Evolutionary conservation across 176 grass and related monocot species (phyloP).

Genomic region (Canna indica): DNA sequence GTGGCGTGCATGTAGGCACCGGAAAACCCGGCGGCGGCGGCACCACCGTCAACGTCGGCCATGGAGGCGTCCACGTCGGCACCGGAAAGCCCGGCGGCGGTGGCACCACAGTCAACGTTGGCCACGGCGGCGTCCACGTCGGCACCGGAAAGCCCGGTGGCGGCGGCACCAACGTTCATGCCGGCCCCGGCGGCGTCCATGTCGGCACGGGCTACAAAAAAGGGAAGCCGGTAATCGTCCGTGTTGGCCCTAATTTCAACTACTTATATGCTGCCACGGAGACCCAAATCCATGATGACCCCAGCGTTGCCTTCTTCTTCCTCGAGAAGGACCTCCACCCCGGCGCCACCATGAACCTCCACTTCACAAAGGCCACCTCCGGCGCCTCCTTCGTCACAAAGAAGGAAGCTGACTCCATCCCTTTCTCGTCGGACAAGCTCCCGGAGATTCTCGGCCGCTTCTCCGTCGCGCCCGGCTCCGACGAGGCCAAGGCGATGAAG

Average conservation of each 20-base stretch:
- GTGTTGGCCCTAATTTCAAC: neutral
- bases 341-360: neutral
- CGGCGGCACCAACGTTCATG: neutral
- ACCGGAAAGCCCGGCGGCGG: neutral
- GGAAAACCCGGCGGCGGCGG: neutral
- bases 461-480: neutral
- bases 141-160: neutral
- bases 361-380: constrained; percentile 3
- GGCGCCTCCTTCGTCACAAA: neutral
- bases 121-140: constrained; percentile 1
- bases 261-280: constrained; percentile 4
- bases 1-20: neutral
- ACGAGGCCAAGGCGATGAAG: neutral
- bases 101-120: neutral
- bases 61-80: neutral
- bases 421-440: constrained; percentile 18
- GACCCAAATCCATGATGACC: constrained; percentile 21
- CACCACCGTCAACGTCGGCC: neutral
- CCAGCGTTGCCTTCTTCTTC: constrained; percentile 17
- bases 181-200: neutral
- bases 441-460: neutral
- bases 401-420: constrained; percentile 8
- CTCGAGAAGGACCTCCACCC: neutral
- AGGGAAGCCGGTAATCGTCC: neutral
- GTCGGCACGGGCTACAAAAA: neutral